Base-by-base conservation (phyloP, 1,284 basidiomycete species). In the Schizopora paradoxa region DNA sequence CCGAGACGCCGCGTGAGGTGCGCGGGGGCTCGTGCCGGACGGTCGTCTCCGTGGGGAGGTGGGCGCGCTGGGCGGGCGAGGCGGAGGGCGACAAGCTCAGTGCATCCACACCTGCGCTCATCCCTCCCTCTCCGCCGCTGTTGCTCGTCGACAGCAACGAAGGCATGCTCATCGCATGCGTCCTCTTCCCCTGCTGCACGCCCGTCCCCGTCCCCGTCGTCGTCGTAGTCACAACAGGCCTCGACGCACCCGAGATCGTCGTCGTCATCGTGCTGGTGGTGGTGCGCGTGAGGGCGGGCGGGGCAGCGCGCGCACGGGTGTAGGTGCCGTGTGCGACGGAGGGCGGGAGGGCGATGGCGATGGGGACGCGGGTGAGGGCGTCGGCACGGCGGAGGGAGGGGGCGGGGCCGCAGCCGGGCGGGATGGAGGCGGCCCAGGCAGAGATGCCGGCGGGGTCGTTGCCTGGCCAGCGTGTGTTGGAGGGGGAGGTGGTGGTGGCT, bases 301-400 rank as follows among this genome's bases (percentile, higher is more conserved):
- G 28, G 8, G 8, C 1, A 6, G 26, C 23, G 14, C 21, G 19
- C 4, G 10, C 26, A 4, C 43, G 23, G 26, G 13, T 10, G 18
- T 39, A 34, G n/a, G 33, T 18, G 14, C 47, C 47, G 36, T 42
- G 41, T 2, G 35, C 14, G 21, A 36, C 40, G 29, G 43, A 41
- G 27, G 38, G 43, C 11, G 74, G 71, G 3, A 66, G 64, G 14
- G 63, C 63, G 45, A 35, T 59, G n/a, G 47, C 42, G 1, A 57
- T 22, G 52, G 51, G 25, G 46, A 55, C 33, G 55, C 60, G 32
- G 49, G 35, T 2, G 42, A 65, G 48, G 41, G 60, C 16, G 46
- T 67, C 52, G 54, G 63, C 35, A 55, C 62, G 41, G 51, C 61
- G 34, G 46, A 60, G 55, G 55, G 63, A 47, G 51, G 64, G 43